Evolutionary conservation across 2,329 filamentous ascomycete genomes (phyloP), one percentile per base, ranked within the genome.

Genomic region (Neopestalotiopsis sp.): DNA sequence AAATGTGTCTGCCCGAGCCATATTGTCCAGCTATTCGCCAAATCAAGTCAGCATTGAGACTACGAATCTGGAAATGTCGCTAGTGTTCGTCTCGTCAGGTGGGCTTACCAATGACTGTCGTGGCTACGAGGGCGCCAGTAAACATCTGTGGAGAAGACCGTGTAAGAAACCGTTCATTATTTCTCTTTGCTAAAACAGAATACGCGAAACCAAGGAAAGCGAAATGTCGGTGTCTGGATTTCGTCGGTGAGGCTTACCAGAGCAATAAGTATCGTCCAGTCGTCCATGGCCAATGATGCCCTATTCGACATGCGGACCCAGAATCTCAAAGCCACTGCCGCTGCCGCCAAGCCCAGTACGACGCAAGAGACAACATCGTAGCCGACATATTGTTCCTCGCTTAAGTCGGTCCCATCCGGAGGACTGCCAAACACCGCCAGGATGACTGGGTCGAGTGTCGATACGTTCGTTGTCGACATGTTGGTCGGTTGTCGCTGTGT

Each of bases 1-100:
- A 75, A n/a, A 75, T 58, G 64, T 73, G 74, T 49, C 28, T 67
- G 17, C 74, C 74, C n/a, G 73, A 74, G 57, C 73, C 74, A 45
- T 70, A 68, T 34, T 70, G 66, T 59, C 70, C 74, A 63, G 60
- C 66, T 65, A n/a, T 56, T 40, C 20, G 59, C 40, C 34, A 38
- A 32, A 6, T 24, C n/a, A 52, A 24, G 62, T 65, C 62, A 65
- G 62, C n/a, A 65, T 49, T n/a, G 57, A 10, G 13, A 6, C 34
- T 59, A 30, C 28, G 13, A 59, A 12, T 24, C 28, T 34, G 14
- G 10, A 30, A 24, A 34, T 10, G 57, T 38, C 24, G 24, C 30
- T 24, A n/a, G 4, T 20, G 24, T 62, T 17, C 32, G 10, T 34
- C 59, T 20, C 34, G 24, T 13, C 14, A 28, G 13, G 10, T 24